These are phyloP conservation scores for Pseudogymnoascus sp. DNA, from an alignment of 2,329 filamentous ascomycete species.

Conservation along the genomic window DNA sequence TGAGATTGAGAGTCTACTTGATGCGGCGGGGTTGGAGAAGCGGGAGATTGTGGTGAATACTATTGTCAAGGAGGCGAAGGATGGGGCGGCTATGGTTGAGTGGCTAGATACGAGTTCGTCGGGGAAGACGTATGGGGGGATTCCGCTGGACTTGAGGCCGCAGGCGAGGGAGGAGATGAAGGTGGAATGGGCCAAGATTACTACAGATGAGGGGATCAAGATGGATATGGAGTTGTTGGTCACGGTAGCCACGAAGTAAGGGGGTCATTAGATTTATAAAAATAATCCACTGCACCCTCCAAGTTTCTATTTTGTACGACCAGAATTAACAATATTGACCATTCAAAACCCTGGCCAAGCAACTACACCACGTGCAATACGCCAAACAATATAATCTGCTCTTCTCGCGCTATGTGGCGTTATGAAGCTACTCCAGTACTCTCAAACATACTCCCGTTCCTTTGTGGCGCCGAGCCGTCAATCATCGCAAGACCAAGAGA, in stretches of 20 bases:
- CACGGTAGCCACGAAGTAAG: neutral
- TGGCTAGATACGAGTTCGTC: slow-evolving; percentile 28
- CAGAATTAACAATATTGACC: neutral
- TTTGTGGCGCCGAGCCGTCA: neutral
- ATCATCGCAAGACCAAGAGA: neutral
- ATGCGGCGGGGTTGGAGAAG: slow-evolving; percentile 16
- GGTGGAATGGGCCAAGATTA: slow-evolving; percentile 24
- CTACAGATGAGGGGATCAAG: slow-evolving; percentile 21
- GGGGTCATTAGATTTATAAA: neutral
- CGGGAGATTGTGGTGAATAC: slow-evolving; percentile 20
- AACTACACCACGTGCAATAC: neutral
- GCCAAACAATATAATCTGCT: neutral
- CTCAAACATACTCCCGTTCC: neutral
- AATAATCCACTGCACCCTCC: neutral
- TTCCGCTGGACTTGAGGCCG: slow-evolving; percentile 24
- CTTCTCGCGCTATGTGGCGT: neutral
- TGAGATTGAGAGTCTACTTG: slow-evolving; percentile 20
- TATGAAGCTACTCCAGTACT: neutral
- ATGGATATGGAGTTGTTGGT: slow-evolving; percentile 27
- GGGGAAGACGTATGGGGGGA: slow-evolving; percentile 27
- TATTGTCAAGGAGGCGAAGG: slow-evolving; percentile 19
- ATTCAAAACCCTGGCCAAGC: neutral
- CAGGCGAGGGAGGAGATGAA: slow-evolving; percentile 25
- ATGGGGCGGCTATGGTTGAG: slow-evolving; percentile 23
- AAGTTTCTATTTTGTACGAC: neutral